A percentile compares a stretch with the other conserved stretches of the same genome.
Evolutionary conservation across 2,329 filamentous ascomycete species (phyloP).

Genomic region (Fusarium dimerum): DNA sequence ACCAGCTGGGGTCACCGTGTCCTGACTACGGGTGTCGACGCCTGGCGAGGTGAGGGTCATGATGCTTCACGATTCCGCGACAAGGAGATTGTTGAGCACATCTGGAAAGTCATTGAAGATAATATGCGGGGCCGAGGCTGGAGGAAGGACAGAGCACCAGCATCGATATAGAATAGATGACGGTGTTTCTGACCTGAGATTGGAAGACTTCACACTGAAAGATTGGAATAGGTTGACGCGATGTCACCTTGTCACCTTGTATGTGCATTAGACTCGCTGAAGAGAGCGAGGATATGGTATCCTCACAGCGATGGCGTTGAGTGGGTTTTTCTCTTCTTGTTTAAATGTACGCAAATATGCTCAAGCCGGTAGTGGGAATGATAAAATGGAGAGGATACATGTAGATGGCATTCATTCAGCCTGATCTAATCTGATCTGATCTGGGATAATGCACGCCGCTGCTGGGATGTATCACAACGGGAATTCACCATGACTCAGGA

Average conservation of each 20-base stretch:
- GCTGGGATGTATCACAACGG: no score
- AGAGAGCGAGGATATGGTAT: conserved; percentile 15
- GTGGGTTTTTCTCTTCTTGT: conserved; percentile 21
- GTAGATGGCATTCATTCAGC: no score
- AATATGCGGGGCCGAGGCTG: conserved; percentile 87
- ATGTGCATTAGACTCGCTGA: conserved; percentile 13
- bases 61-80: conserved; percentile 75
- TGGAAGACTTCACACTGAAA: not conserved
- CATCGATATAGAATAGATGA: conserved; percentile 43
- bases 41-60: conserved; percentile 65
- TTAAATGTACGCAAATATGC: conserved; percentile 6
- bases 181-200: not conserved
- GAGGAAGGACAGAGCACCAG: conserved; percentile 69
- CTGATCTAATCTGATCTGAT: no score
- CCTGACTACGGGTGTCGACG: conserved; percentile 76
- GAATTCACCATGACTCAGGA: no score
- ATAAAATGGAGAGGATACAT: no score
- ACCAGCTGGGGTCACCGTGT: conserved; percentile 86
- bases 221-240: not conserved
- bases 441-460: no score
- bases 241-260: not conserved
- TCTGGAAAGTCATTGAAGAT: conserved; percentile 87
- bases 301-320: conserved; percentile 33
- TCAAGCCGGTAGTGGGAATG: not conserved
- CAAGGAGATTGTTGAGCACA: conserved; percentile 86